These are phyloP conservation scores for Ascoidea asiatica DNA, from an alignment of 805 yeast species.

Conservation along the genomic window DNA sequence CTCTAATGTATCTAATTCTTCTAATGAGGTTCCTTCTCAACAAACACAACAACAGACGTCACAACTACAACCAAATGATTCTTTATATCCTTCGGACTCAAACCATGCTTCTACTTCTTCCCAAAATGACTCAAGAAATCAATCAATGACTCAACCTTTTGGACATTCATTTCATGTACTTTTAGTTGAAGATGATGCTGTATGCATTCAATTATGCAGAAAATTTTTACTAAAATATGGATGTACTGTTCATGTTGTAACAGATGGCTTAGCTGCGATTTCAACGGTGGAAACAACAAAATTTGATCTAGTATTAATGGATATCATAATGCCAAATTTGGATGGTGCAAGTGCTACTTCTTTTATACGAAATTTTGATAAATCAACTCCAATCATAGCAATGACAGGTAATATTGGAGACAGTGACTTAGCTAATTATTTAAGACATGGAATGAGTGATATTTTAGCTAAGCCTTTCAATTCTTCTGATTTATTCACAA, in stretches of 20 bases:
- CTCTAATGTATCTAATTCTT: constrained; percentile 3
- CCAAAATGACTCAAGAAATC: constrained; percentile 10
- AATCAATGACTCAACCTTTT: constrained; percentile 6
- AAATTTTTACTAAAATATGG: constrained; percentile 80
- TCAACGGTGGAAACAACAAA: constrained; percentile 55
- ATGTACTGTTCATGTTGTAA: constrained; percentile 83
- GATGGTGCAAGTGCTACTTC: constrained; percentile 89
- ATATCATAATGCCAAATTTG: constrained; percentile 78
- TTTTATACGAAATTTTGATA: constrained; percentile 73
- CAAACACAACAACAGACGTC: constrained; percentile 8
- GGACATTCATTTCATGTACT: constrained; percentile 49
- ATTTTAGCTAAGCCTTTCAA: constrained; percentile 91
- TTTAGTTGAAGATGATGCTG: constrained; percentile 69
- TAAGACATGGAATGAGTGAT: constrained; percentile 85
- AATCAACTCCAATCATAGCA: constrained; percentile 80
- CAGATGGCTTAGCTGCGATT: constrained; percentile 86
- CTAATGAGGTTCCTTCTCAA: not conserved
- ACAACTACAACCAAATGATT: constrained; percentile 6
- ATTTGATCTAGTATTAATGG: constrained; percentile 74
- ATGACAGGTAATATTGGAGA: constrained; percentile 88
- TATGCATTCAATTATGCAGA: constrained; percentile 71
- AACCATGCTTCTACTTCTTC: constrained; percentile 1
- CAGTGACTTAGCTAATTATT: constrained; percentile 64
- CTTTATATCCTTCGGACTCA: constrained; percentile 13
- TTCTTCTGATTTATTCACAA: constrained; percentile 67